Evolutionary conservation across 2,329 filamentous ascomycete genomes (phyloP), one percentile per base, ranked within the genome.

Genomic region (Geosmithia putterillii): DNA sequence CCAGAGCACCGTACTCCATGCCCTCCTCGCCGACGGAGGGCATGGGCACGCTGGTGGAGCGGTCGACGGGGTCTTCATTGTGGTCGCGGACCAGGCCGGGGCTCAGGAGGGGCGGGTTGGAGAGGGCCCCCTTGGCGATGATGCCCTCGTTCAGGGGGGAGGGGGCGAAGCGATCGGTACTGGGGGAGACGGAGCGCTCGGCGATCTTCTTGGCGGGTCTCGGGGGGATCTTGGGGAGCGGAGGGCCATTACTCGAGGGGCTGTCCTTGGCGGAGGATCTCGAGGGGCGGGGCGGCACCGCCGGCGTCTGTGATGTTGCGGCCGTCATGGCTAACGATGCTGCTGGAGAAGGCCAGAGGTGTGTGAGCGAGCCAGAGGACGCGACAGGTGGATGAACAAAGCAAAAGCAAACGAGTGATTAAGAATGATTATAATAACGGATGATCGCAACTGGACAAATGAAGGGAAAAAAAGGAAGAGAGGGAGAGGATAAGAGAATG

Each of bases 1-100:
- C 19, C 21, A 72, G 59, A 19, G 60, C 82, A 42, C 78, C 86
- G 64, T 95, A 95, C 65, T 95, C 90, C 51, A 73, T 79, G 48
- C 90, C 90, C 65, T 95, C 90, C 58, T 95, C 81, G 45, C 90
- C 90, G 44, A 95, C 73, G 1, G 84, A 84, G 15, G 90, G 90
- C 57, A 95, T 74, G 28, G 77, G 76, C 45, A 95, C 86, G 57
- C 86, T 94, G 41, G 79, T 76, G 32, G 84, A 78, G 42, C 86
- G 83, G 37, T 73, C 64, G 49, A 72, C 59, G 35, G 64, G 61
- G 28, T 32, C 28, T 32, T 14, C 28, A 32, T 32, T 32, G 38
- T 73, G 66, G 42, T 57, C 59, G 50, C 60, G 55, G 50, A 56
- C 54, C 25, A 57, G 52, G 49, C 55, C 63, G 49, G 52, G 63